Conservation (phyloP, 768 basidiomycete genomes). For the Pulveroboletus sp. region DNA sequence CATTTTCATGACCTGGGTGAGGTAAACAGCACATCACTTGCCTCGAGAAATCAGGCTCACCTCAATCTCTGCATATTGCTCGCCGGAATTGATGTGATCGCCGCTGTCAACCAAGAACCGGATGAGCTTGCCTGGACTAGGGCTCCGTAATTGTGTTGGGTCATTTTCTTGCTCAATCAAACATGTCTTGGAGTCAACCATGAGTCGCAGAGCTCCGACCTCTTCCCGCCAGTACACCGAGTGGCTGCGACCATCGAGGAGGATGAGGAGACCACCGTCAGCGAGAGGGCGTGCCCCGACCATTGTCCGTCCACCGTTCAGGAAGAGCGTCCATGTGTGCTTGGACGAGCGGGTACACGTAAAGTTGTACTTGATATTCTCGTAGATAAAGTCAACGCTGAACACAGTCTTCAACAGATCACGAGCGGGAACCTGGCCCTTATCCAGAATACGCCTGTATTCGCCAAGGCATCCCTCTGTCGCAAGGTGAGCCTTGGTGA, state of each 20-base stretch:
- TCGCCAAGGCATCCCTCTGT: slow-evolving; percentile 87
- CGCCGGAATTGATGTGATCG: slow-evolving; percentile 94
- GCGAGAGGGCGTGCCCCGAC: slow-evolving; percentile 91
- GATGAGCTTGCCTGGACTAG: slow-evolving; percentile 94
- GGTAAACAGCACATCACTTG: background rate
- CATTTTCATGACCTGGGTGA: slow-evolving; percentile 91
- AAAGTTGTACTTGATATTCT: slow-evolving; percentile 91
- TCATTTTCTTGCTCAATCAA: slow-evolving; percentile 99
- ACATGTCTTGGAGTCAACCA: slow-evolving; percentile 97
- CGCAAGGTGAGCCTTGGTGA: slow-evolving; percentile 89
- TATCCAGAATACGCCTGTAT: slow-evolving; percentile 94
- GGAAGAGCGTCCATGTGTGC: slow-evolving; percentile 88
- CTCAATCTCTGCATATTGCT: slow-evolving; percentile 98
- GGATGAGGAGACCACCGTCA: slow-evolving; percentile 89
- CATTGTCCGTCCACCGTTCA: slow-evolving; percentile 91
- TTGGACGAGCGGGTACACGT: slow-evolving; percentile 88
- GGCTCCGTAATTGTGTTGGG: slow-evolving; percentile 93
- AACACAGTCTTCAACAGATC: slow-evolving; percentile 97
- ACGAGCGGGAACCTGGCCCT: slow-evolving; percentile 94
- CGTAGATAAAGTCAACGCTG: slow-evolving; percentile 95
- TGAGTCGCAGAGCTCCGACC: slow-evolving; percentile 86
- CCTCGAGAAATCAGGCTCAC: slow-evolving; percentile 36
- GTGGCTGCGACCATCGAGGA: slow-evolving; percentile 92
- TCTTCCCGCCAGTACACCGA: slow-evolving; percentile 98
- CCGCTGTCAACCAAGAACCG: slow-evolving; percentile 94